Evolutionary conservation across 495 filamentous ascomycete species (phyloP), one percentile per base, ranked within the genome.

Genomic region (Podospora tetraspora): DNA sequence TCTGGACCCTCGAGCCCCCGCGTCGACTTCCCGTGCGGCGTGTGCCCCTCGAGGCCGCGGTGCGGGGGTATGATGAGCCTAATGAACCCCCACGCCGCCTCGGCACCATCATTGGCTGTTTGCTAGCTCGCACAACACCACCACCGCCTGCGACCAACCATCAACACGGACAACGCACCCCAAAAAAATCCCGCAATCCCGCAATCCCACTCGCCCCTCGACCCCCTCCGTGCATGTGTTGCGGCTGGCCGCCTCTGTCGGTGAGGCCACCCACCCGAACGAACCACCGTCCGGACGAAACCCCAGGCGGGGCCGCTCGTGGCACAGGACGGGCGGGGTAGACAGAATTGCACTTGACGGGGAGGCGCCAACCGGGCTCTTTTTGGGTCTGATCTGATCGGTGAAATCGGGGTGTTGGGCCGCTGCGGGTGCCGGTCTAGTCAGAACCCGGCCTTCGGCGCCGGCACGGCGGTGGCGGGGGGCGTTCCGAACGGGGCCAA

Each of bases 21-120:
- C 66, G 57, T 59, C 43, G 43, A 52, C 43, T 52, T 52, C 43
- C 43, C 64, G 25, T 61, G 43, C 43, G 25, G 25, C 25, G 25
- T 25, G 25, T 3, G 64, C 52, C 27, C 27, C 22, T 8, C 59
- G 43, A 52, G 16, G 43, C 27, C 43, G 57, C 61, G 24, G 22
- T 68, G 66, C 61, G 66, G 59, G 66, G 66, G 58, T 56, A 27
- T 52, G 43, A 52, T 52, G 43, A 52, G 43, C 43, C 19, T n/a
- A 13, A 30, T 59, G 37, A 64, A 68, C 66, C 66, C 66, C 66
- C 66, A 68, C 66, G 66, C 66, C 29, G 25, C 21, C 24, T 37
- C 25, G 21, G 7, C 11, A 25, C 19, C 3, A 11, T 29, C 29
- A 68, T 68, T 68, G 66, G 66, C 13, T 30, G 19, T 10, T 32